Base-by-base conservation (phyloP, 257 asterid species). In the Avicennia marina region DNA sequence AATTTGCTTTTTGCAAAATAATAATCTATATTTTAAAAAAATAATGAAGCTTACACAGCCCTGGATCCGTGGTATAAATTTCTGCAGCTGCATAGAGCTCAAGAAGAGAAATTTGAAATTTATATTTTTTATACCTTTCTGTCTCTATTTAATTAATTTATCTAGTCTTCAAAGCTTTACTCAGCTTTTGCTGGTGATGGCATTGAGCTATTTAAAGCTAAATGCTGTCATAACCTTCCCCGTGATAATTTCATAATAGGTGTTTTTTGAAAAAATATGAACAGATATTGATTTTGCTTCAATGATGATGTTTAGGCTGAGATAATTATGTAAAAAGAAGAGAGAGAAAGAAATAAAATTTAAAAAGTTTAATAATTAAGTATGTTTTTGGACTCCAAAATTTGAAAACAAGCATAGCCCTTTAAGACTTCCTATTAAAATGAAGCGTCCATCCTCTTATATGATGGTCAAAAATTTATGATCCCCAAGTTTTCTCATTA, bases 41-140 rank as follows among this genome's bases (percentile, higher is more conserved):
- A 5, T 5, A 36, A 2, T 42, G 53, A 57, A 56, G 53, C 62
- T 39, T 56, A 22, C 31, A 9, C 5, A 15, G 7, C 42, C 27
- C 26, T 15, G 47, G 54, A 33, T 61, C 52, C 25, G 17, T 33
- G 39, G 57, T 41, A n/a, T 41, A 7, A 16, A 4, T 46, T 27
- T 20, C 58, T 52, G 44, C 21, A 22, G 66, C 38, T 66, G 32
- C 21, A 44, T 47, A 24, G n/a, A n/a, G n/a, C n/a, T n/a, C n/a
- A n/a, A n/a, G n/a, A n/a, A n/a, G n/a, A n/a, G n/a, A n/a, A n/a
- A n/a, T n/a, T n/a, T n/a, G n/a, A n/a, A n/a, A n/a, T n/a, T n/a
- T n/a, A n/a, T n/a, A n/a, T n/a, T n/a, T n/a, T n/a, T n/a, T 8
- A 16, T 5, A 2, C 26, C 50, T 6, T 19, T 1, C 8, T 44